phyloP scores from a whole-genome alignment of 2,329 filamentous ascomycete species.

The Phialophora chinensis region DNA sequence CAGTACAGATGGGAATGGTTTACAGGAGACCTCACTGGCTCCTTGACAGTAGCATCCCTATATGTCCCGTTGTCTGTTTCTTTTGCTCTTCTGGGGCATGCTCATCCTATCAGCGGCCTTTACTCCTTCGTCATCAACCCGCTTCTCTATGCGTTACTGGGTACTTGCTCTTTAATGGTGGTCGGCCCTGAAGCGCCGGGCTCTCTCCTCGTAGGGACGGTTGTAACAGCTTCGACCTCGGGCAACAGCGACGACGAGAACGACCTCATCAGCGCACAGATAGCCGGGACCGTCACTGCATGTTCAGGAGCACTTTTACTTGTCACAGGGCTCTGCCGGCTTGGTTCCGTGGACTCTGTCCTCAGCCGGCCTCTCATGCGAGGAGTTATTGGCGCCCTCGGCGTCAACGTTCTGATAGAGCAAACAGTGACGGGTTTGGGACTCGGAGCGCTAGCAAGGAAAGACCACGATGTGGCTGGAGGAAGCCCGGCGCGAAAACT shows the following conservation, averaged over 20 bases:
- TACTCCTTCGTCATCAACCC: slow-evolving; percentile 21
- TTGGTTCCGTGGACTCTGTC: slow-evolving; percentile 18
- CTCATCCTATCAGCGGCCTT: slow-evolving; percentile 17
- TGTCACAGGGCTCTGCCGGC: slow-evolving; percentile 9
- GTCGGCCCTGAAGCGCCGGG: slow-evolving; percentile 20
- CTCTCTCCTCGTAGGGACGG: slow-evolving; percentile 19
- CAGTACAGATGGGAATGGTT: slow-evolving; percentile 12
- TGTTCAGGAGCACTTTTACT: slow-evolving; percentile 11
- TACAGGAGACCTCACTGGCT: slow-evolving; percentile 12
- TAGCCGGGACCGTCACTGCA: slow-evolving; percentile 17
- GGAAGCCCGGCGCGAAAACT: slow-evolving; percentile 20
- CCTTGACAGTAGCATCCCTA: slow-evolving; percentile 9
- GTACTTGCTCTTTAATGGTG: slow-evolving; percentile 18
- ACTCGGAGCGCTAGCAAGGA: slow-evolving; percentile 2
- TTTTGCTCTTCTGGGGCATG: slow-evolving; percentile 16
- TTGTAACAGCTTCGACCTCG: background rate
- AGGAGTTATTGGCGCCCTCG: slow-evolving; percentile 17
- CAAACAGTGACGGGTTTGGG: slow-evolving; percentile 19
- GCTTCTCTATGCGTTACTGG: slow-evolving; percentile 15
- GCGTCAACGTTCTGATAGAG: slow-evolving; percentile 15
- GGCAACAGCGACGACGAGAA: background rate
- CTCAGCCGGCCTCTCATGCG: slow-evolving; percentile 21
- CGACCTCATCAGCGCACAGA: slow-evolving; percentile 10
- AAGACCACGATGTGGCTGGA: slow-evolving; percentile 1
- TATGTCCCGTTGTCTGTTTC: slow-evolving; percentile 19